phyloP scores from a whole-genome alignment of 2,329 filamentous ascomycete species.

The Blastomyces silverae region DNA sequence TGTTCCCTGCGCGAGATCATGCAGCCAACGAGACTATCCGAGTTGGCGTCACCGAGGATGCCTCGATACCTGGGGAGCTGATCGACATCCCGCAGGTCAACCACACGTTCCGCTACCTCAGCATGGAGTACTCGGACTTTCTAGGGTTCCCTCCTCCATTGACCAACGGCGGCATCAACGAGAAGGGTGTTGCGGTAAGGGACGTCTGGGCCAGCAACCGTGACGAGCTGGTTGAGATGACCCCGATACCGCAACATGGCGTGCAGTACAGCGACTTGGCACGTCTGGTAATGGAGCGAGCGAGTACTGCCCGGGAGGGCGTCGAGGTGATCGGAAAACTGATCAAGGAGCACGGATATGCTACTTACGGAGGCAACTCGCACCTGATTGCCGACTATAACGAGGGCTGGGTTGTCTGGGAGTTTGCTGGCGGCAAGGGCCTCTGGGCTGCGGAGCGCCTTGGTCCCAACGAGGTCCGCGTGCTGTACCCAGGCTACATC shows the following conservation, averaged over 20 bases:
- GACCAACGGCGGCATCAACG: constrained; percentile 43
- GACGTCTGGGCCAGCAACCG: constrained; percentile 41
- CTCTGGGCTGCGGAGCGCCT: background rate
- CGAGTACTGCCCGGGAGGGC: constrained; percentile 38
- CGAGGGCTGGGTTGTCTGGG: background rate
- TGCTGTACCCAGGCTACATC: background rate
- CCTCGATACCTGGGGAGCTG: constrained; percentile 28
- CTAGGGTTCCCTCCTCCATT: constrained; percentile 42
- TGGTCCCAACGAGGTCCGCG: background rate
- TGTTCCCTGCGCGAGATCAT: constrained; percentile 41
- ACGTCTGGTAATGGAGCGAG: constrained; percentile 38
- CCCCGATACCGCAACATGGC: constrained; percentile 38
- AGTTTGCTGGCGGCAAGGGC: background rate
- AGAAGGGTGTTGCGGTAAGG: constrained; percentile 38
- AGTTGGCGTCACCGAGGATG: constrained; percentile 40
- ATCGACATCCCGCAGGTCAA: background rate
- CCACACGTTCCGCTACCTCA: background rate
- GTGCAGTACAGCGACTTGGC: constrained; percentile 41
- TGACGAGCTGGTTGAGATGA: constrained; percentile 38
- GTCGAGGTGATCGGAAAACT: constrained; percentile 40
- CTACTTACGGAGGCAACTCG: constrained; percentile 41
- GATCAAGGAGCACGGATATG: constrained; percentile 38
- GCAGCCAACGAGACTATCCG: constrained; percentile 39
- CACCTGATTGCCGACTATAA: constrained; percentile 35
- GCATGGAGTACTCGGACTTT: constrained; percentile 25